Percentiles rank a stretch among this genome's conserved stretches.
Evolutionary conservation across 192 early-diverging fungal genomes (phyloP).

Genomic region (Coemansia sp.): DNA sequence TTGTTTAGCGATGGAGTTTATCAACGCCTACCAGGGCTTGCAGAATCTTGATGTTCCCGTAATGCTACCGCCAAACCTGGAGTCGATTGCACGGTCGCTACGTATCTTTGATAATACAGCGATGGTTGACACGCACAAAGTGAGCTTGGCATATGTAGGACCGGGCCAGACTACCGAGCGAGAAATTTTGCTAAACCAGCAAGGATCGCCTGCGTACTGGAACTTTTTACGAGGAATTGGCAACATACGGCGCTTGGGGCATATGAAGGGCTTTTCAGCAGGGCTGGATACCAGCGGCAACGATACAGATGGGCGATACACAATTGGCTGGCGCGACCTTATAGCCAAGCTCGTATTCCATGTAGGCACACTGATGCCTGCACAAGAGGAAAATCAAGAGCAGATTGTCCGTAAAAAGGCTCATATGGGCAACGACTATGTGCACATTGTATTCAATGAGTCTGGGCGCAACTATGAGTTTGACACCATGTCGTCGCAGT

Average conservation of each 20-base stretch:
- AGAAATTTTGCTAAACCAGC: constrained; percentile 83
- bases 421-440: constrained; percentile 97
- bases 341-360: constrained; percentile 91
- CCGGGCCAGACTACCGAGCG: constrained; percentile 78
- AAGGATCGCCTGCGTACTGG: constrained; percentile 85
- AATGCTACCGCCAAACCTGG: constrained; percentile 69
- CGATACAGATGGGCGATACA: constrained; percentile 81
- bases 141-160: constrained; percentile 90
- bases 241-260: constrained; percentile 62
- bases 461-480: constrained; percentile 77
- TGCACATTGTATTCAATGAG: constrained; percentile 93
- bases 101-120: constrained; percentile 83
- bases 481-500: constrained; percentile 89
- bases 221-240: constrained; percentile 83
- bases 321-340: constrained; percentile 79
- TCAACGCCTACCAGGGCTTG: constrained; percentile 69
- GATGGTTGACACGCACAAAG: constrained; percentile 92
- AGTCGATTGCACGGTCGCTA: constrained; percentile 70
- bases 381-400: constrained; percentile 64
- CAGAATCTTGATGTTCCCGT: constrained; percentile 56
- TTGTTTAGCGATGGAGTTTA: constrained; percentile 48
- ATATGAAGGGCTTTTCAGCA: constrained; percentile 75
- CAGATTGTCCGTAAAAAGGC: constrained; percentile 87
- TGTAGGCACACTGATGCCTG: constrained; percentile 93
- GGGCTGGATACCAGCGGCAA: constrained; percentile 78